Evolutionary conservation across 2,329 filamentous ascomycete species (phyloP), one percentile per base, ranked within the genome.

Genomic region (Phaeosphaeria sp.): DNA sequence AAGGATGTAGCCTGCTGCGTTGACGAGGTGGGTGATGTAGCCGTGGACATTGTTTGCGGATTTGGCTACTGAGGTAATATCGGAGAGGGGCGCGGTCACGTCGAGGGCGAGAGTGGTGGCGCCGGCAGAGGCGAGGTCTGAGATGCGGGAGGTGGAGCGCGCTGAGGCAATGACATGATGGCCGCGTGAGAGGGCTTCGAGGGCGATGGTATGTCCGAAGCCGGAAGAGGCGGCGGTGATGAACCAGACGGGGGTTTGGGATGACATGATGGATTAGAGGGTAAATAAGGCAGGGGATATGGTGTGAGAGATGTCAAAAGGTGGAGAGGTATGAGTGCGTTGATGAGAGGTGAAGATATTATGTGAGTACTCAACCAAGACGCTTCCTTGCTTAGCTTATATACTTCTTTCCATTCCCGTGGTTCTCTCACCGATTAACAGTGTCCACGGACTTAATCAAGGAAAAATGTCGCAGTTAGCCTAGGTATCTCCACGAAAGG

Each of bases 161-260:
- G 79, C 77, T 10, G 80, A 78, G n/a, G 81, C 82, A 49, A 85
- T 78, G 54, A 84, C 82, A 42, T 70, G 75, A 63, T 85, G 79
- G 17, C 82, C 80, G 6, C 77, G 74, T 1, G 68, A 66, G 50
- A 83, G 78, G 33, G 76, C 79, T 22, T 77, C 73, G 17, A 81
- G 76, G 30, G 77, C 76, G 3, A 84, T 73, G 56, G 75, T 71
- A 42, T 80, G 74, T 39, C 83, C 82, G 58, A 85, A 77, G 50
- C 83, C 82, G 13, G 72, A 77, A 36, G 79, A 80, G 2, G 78
- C 77, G n/a, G 81, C 82, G 9, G 79, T 84, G 60, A 84, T 81
- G 65, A 84, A 78, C 80, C 81, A 84, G 13, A 83, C 77, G 39
- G 70, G 72, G 17, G 63, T 63, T 52, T 65, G 56, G 11, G 65